A percentile compares a stretch with the other conserved stretches of the same genome.
These are phyloP conservation scores for Penicillium crystallinum DNA, from an alignment of 495 filamentous ascomycete genomes.

Conservation along the genomic window DNA sequence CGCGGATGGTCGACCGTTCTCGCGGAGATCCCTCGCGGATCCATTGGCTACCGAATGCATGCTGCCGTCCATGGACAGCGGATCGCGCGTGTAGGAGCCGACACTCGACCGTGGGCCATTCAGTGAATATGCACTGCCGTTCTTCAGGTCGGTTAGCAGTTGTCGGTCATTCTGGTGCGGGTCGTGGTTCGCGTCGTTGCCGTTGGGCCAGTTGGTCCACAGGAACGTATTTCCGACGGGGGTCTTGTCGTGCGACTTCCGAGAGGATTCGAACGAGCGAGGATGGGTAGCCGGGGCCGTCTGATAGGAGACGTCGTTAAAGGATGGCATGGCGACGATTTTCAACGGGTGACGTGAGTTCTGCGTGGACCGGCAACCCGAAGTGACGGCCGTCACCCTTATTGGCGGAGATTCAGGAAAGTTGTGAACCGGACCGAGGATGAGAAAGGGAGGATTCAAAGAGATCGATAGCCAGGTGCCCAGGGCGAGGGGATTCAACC, in stretches of 20 bases:
- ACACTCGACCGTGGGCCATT: constrained; percentile 45
- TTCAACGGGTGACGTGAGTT: constrained; percentile 29
- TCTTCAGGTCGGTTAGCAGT: constrained; percentile 31
- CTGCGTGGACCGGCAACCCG: constrained; percentile 28
- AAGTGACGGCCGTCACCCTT: constrained; percentile 22
- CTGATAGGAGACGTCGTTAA: constrained; percentile 36
- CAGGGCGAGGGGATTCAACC: constrained; percentile 11
- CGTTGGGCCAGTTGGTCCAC: constrained; percentile 46
- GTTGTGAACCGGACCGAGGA: constrained; percentile 19
- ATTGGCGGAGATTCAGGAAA: constrained; percentile 19
- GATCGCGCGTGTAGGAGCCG: constrained; percentile 47
- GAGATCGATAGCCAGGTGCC: constrained; percentile 3
- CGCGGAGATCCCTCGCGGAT: constrained; percentile 32
- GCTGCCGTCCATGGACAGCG: constrained; percentile 49
- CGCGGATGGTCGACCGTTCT: constrained; percentile 36
- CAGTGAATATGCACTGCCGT: constrained; percentile 44
- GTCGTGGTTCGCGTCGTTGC: constrained; percentile 30
- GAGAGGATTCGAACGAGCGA: constrained; percentile 36
- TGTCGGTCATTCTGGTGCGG: constrained; percentile 33
- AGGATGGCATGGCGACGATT: constrained; percentile 37
- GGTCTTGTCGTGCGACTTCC: constrained; percentile 43
- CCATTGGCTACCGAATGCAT: constrained; percentile 47
- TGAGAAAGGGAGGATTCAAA: background rate
- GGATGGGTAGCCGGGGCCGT: constrained; percentile 28
- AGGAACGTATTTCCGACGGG: constrained; percentile 45